Conservation (phyloP, 169 alveolate genomes). For the Cryptosporidium ubiquitum region DNA sequence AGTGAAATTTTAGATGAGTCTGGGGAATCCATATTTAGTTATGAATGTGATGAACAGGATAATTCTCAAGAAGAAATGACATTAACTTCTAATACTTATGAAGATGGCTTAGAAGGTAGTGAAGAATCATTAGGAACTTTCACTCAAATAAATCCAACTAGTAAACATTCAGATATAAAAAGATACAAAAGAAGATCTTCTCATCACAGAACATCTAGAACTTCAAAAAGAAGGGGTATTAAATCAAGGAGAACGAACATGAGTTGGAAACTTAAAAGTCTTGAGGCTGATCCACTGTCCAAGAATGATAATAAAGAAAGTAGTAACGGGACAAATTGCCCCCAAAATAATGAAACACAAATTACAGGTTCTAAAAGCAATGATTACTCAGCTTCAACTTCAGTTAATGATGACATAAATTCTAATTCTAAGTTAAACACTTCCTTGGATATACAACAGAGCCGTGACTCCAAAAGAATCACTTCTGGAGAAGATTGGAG, state of each 20-base stretch:
- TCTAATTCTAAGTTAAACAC: too few relatives aligned
- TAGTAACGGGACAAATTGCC: too few relatives aligned
- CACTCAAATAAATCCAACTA: neutral
- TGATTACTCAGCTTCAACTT: neutral
- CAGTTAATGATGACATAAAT: neutral
- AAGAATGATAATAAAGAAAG: neutral
- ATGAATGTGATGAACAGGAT: neutral
- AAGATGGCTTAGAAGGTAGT: neutral
- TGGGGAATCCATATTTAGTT: neutral
- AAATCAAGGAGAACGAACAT: neutral
- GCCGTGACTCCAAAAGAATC: too few relatives aligned
- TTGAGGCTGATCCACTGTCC: neutral
- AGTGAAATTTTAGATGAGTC: too few relatives aligned
- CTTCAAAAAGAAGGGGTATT: neutral
- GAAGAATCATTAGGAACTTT: neutral
- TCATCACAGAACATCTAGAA: slow-evolving; percentile 1
- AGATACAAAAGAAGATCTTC: slow-evolving; percentile 41
- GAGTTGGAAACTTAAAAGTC: neutral
- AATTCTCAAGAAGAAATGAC: neutral
- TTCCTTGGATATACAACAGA: too few relatives aligned
- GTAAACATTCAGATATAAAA: neutral
- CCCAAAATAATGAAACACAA: neutral
- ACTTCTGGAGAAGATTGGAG: neutral
- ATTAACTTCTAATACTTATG: neutral
- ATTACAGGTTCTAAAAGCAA: neutral